These are phyloP conservation scores for Solanum arcanum DNA, from an alignment of 257 asterid species.

Conservation along the genomic window DNA sequence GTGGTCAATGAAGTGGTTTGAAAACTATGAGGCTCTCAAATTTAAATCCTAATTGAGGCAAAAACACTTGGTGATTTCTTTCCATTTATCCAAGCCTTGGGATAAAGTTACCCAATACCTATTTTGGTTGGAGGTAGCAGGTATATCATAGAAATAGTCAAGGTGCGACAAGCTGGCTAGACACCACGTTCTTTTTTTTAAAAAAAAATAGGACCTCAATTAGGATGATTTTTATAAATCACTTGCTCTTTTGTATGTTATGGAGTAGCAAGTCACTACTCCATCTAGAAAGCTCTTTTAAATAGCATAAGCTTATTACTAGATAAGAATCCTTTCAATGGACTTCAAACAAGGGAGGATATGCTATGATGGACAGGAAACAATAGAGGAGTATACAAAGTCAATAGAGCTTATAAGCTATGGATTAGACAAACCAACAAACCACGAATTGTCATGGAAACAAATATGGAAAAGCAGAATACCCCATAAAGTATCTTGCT, in stretches of 20 bases:
- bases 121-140: neutral
- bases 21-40: neutral
- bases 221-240: neutral
- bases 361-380: neutral
- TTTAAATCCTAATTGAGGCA: neutral
- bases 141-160: neutral
- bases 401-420: neutral
- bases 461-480: neutral
- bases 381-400: neutral
- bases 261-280: neutral
- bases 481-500: neutral
- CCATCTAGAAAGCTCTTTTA: neutral
- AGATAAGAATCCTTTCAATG: neutral
- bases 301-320: neutral
- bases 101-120: neutral
- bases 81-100: neutral
- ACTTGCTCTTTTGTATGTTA: neutral
- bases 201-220: neutral
- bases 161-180: neutral
- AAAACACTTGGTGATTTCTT: neutral
- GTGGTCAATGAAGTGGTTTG: neutral
- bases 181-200: neutral
- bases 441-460: neutral
- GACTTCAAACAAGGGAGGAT: neutral
- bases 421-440: neutral